Conservation (phyloP, 768 basidiomycete species). For the Sporobolomyces pararoseus region DNA sequence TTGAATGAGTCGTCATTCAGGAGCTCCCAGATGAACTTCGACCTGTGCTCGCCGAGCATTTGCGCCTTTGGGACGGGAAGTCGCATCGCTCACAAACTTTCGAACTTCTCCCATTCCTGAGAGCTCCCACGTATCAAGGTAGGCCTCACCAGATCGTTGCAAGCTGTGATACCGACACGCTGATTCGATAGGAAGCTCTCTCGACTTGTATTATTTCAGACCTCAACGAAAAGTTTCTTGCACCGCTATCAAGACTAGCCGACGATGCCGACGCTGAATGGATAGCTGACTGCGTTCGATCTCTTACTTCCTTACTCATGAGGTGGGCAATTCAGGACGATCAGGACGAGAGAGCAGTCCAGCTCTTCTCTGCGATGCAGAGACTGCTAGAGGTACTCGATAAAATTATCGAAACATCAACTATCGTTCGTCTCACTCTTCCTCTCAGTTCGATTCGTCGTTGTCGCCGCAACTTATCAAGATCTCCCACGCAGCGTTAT, state of each 20-base stretch:
- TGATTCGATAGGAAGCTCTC: neutral
- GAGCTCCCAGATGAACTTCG: slow-evolving; percentile 12
- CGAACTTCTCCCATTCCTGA: slow-evolving; percentile 12
- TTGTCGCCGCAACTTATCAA: too few species aligned
- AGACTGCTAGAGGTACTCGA: slow-evolving; percentile 4
- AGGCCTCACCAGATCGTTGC: too few species aligned
- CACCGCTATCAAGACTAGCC: neutral
- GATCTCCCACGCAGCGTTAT: neutral
- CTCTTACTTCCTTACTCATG: neutral
- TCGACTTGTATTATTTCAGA: neutral
- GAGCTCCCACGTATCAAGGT: slow-evolving; percentile 4
- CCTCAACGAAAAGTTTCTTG: neutral
- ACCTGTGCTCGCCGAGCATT: slow-evolving; percentile 12
- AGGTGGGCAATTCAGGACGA: slow-evolving; percentile 13
- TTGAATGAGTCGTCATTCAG: neutral
- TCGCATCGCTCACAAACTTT: neutral
- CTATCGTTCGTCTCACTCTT: neutral
- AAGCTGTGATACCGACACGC: neutral
- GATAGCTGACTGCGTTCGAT: neutral
- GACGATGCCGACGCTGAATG: neutral
- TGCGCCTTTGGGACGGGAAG: slow-evolving; percentile 7
- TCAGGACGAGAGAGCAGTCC: neutral
- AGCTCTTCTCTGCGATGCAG: neutral
- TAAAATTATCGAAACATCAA: neutral
- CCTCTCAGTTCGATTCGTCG: neutral